Percentiles rank a stretch among this genome's conserved stretches.
Conservation (phyloP, 2,329 filamentous ascomycete species). For the Nakataea oryzae region DNA sequence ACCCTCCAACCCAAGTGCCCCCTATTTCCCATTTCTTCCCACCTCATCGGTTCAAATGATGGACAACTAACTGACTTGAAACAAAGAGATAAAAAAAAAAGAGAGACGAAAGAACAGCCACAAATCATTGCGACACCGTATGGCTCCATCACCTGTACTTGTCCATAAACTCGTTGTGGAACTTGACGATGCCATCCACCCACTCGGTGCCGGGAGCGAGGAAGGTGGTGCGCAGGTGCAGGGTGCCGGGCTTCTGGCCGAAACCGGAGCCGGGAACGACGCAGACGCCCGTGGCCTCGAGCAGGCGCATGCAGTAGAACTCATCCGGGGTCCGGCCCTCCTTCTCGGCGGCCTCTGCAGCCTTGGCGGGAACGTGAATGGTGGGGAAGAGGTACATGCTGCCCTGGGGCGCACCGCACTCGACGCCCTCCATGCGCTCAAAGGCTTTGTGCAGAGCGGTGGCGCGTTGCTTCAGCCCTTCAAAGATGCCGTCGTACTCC, state of each 20-base stretch:
- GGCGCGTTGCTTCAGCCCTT: slow-evolving; percentile 69
- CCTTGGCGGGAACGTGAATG: slow-evolving; percentile 69
- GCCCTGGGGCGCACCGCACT: slow-evolving; percentile 82
- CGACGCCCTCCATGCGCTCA: slow-evolving; percentile 87
- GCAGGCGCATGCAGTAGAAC: slow-evolving; percentile 84
- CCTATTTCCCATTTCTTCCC: not conserved
- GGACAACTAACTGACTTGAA: not conserved
- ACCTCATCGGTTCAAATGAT: not conserved
- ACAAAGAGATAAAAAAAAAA: not conserved
- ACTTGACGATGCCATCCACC: slow-evolving; percentile 77
- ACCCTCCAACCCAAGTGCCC: not conserved
- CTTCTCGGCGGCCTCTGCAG: slow-evolving; percentile 61
- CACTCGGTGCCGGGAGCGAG: slow-evolving; percentile 92
- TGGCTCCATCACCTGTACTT: slow-evolving; percentile 50
- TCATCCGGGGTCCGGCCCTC: slow-evolving; percentile 75
- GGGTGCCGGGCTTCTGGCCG: slow-evolving; percentile 80
- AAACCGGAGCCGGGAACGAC: slow-evolving; percentile 90
- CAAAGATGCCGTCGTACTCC: slow-evolving; percentile 77
- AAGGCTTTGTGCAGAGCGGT: slow-evolving; percentile 84
- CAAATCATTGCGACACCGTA: no score
- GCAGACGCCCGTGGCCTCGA: slow-evolving; percentile 91
- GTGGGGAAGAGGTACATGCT: slow-evolving; percentile 99
- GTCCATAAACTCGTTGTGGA: slow-evolving; percentile 85
- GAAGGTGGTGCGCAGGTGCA: slow-evolving; percentile 96
- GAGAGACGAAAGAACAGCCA: not conserved